Evolutionary conservation across 768 basidiomycete species (phyloP).

Genomic region (Myochromella boudieri): DNA sequence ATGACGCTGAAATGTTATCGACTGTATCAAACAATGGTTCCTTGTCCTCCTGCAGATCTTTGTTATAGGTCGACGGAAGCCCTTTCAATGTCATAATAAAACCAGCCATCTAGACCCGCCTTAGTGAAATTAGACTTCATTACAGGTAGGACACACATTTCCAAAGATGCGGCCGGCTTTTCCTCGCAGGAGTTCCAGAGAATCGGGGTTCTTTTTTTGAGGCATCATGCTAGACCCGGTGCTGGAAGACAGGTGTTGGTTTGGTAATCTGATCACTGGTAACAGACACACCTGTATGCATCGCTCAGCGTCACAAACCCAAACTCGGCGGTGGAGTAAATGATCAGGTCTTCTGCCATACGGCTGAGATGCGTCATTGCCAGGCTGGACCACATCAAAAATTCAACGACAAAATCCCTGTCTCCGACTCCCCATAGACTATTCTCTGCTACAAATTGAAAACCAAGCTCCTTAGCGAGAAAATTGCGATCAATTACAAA

Average conservation of each 20-base stretch:
- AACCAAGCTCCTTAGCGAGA: slow-evolving; percentile 87
- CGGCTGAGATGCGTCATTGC: slow-evolving; percentile 93
- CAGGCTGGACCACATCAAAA: slow-evolving; percentile 94
- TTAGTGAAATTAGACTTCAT: slow-evolving; percentile 1
- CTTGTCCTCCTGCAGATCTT: slow-evolving; percentile 98
- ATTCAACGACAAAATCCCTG: slow-evolving; percentile 96
- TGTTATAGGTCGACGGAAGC: slow-evolving; percentile 98
- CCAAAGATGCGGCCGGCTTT: slow-evolving; percentile 96
- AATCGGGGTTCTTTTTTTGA: slow-evolving; percentile 99
- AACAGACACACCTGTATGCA: slow-evolving; percentile 78
- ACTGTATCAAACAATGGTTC: slow-evolving; percentile 95
- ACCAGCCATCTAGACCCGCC: slow-evolving; percentile 76
- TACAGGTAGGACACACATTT: slow-evolving; percentile 49
- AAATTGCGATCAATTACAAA: slow-evolving; percentile 94
- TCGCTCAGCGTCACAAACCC: slow-evolving; percentile 95
- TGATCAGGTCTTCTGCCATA: slow-evolving; percentile 93
- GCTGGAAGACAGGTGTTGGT: slow-evolving; percentile 37
- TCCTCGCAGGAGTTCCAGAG: slow-evolving; percentile 90
- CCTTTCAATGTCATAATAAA: slow-evolving; percentile 98
- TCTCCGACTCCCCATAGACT: slow-evolving; percentile 97
- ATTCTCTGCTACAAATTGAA: slow-evolving; percentile 88
- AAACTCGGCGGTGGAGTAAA: slow-evolving; percentile 97
- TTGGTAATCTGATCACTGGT: neutral
- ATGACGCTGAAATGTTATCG: slow-evolving; percentile 83
- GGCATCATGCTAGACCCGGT: slow-evolving; percentile 99